phyloP scores from a whole-genome alignment of 1,284 basidiomycete genomes.

The Sanghuangporus weigelae region DNA sequence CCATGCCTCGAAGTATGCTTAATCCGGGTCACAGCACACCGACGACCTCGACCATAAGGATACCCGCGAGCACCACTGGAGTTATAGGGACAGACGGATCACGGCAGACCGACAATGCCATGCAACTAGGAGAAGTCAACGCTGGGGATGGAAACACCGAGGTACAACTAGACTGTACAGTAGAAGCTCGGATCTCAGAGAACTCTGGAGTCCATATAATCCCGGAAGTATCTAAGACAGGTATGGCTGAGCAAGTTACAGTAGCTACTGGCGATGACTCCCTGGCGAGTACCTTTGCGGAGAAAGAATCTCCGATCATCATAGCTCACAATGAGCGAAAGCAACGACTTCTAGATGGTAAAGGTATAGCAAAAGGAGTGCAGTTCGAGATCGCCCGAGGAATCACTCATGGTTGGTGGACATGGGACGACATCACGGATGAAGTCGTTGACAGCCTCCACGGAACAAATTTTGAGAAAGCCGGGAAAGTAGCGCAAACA shows the following conservation, averaged over 20 bases:
- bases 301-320: slow-evolving; percentile 24
- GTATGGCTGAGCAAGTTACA: not conserved
- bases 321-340: slow-evolving; percentile 39
- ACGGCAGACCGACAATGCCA: not conserved
- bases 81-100: not conserved
- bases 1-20: slow-evolving; percentile 1
- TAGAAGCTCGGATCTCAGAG: too few relatives aligned
- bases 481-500: slow-evolving; percentile 35
- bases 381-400: slow-evolving; percentile 56
- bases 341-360: slow-evolving; percentile 38
- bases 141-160: too few relatives aligned
- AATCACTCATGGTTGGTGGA: slow-evolving; percentile 37
- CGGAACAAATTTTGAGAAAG: slow-evolving; percentile 38
- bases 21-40: slow-evolving; percentile 1
- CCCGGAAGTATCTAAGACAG: too few relatives aligned
- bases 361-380: slow-evolving; percentile 45
- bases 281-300: not conserved
- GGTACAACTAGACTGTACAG: too few relatives aligned
- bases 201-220: too few relatives aligned
- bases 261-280: not conserved
- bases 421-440: slow-evolving; percentile 37
- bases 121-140: too few relatives aligned
- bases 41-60: not conserved
- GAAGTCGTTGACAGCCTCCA: slow-evolving; percentile 33
- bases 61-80: not conserved